Evolutionary conservation across 2,329 filamentous ascomycete genomes (phyloP), one percentile per base, ranked within the genome.

Genomic region (Arthroderma uncinatum): DNA sequence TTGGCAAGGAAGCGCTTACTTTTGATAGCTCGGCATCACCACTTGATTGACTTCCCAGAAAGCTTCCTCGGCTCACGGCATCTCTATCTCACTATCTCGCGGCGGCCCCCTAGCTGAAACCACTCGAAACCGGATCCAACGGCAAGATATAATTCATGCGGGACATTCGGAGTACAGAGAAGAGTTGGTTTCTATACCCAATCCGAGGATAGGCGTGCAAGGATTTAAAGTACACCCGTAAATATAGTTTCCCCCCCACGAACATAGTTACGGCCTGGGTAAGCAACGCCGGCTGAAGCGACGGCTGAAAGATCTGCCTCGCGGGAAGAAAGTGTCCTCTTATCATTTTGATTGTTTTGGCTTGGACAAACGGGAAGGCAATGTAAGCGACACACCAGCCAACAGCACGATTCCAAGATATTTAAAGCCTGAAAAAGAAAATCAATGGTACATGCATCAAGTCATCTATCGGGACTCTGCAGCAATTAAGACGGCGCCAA

Each of bases 121-220:
- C 33, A 12, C 6, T 6, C 6, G 6, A 34, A 6, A 34, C 33
- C 12, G 33, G 6, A 6, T 34, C n/a, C n/a, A n/a, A n/a, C n/a
- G n/a, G n/a, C n/a, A n/a, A n/a, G n/a, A 23, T 21, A 7, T 25
- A 30, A 30, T 30, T 4, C 28, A 7, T n/a, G 34, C 47, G 25
- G 28, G 23, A 34, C 8, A 50, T 30, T n/a, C n/a, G n/a, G n/a
- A n/a, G n/a, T n/a, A n/a, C n/a, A n/a, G n/a, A n/a, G n/a, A n/a
- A n/a, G n/a, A n/a, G n/a, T n/a, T n/a, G n/a, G n/a, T n/a, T n/a
- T n/a, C n/a, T n/a, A n/a, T n/a, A n/a, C 25, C 28, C 23, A 50
- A 33, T 50, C 47, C 47, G 47, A n/a, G 12, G 28, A 50, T 50
- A 50, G 47, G 47, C 47, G 47, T 14, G 47, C 47, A 50, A 33